Evolutionary conservation across 148 eudicot species (phyloP).

Genomic region (Diospyros kaki): DNA sequence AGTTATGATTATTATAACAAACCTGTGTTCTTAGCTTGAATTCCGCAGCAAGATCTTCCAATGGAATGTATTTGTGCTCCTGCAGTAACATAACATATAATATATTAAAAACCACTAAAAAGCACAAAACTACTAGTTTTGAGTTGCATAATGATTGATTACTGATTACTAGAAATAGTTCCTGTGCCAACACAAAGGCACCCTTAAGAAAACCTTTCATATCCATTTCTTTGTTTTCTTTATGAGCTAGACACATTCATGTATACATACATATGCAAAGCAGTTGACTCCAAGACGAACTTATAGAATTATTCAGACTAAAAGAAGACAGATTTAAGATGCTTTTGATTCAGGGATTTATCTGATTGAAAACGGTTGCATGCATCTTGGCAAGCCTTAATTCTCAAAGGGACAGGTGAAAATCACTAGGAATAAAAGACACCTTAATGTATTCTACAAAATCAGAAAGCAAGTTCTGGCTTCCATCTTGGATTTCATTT

Average conservation of each 20-base stretch:
- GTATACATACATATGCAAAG: background rate
- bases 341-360: background rate
- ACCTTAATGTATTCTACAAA: constrained; percentile 98
- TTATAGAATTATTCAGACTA: background rate
- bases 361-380: background rate
- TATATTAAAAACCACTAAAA: background rate
- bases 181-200: background rate
- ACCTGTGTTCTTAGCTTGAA: constrained; percentile 95
- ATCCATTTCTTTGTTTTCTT: too few species aligned
- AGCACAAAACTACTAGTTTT: background rate
- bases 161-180: background rate
- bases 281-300: background rate
- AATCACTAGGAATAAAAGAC: background rate
- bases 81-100: constrained; percentile 21
- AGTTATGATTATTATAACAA: background rate
- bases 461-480: constrained; percentile 78
- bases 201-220: background rate
- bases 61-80: constrained; percentile 90
- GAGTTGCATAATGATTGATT: background rate
- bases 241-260: too few species aligned
- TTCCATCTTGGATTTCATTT: constrained; percentile 86
- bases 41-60: constrained; percentile 98
- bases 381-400: background rate
- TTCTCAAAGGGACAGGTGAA: background rate
- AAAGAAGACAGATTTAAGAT: background rate